These are phyloP conservation scores for Garcia nutans DNA, from an alignment of 345 rosid genomes.

Conservation along the genomic window DNA sequence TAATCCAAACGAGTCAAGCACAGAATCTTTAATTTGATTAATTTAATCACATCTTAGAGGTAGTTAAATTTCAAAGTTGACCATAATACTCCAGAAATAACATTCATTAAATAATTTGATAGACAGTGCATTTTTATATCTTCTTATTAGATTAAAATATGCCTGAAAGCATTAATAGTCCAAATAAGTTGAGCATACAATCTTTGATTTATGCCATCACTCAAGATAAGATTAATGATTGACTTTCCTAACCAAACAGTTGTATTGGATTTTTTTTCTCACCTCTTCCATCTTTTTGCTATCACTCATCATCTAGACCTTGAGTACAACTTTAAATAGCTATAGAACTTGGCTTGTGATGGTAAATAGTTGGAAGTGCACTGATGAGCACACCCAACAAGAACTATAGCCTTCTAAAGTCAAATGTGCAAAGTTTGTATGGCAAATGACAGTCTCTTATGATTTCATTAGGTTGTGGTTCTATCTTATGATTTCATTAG, in stretches of 20 bases:
- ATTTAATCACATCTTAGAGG: background rate
- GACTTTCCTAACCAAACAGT: background rate
- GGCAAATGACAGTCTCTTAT: background rate
- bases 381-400: background rate
- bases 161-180: background rate
- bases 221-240: too few species aligned
- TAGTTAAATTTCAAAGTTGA: slow-evolving; percentile 4
- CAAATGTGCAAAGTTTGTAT: background rate
- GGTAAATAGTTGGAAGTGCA: background rate
- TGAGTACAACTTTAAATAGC: background rate
- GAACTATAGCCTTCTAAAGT: background rate
- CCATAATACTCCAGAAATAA: background rate
- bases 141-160: slow-evolving; percentile 1
- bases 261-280: background rate
- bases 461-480: background rate
- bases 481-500: background rate
- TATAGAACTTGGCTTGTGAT: background rate
- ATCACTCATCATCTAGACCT: background rate
- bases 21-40: background rate
- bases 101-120: background rate
- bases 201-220: background rate
- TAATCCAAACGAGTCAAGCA: background rate
- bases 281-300: background rate
- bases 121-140: too few species aligned
- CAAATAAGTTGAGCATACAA: background rate